Evolutionary conservation across 148 eudicot species (phyloP), one percentile per base, ranked within the genome.

Genomic region (Rhododendron henanense): DNA sequence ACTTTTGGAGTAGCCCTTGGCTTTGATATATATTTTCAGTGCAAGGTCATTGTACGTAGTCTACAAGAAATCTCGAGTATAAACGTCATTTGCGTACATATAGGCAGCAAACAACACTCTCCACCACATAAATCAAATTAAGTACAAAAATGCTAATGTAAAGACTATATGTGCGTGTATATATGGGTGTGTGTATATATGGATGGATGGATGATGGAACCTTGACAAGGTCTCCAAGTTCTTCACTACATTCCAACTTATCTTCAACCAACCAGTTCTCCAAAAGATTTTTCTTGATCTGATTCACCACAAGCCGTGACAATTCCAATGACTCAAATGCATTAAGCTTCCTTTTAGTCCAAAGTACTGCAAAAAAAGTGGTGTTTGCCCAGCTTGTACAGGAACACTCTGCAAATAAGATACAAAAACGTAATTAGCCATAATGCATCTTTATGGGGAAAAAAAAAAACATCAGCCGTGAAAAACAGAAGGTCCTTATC

Each of bases 231-330:
- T 97, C 98, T 81, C 99, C 98, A 89, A 97, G 99, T 91, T 97
- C 99, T 91, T 97, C 98, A 81, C 96, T 94, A 85, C 98, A 97
- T 87, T 97, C 98, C 82, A 97, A 89, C 85, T 97, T 97, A 85
- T 97, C 99, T 85, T 97, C 99, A 53, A 98, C 98, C 87, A 97
- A 90, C 99, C 99, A 97, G 83, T 94, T 97, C 89, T 97, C 99
- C 82, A 95, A 77, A 44, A 97, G 94, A 90, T 95, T 97, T 86
- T 97, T 97, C 90, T 97, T 97, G 91, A 94, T 95, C 86, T 97
- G 99, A 88, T 97, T 97, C 83, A 97, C 99, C 50, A 97, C 99
- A 37, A 97, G 93, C 81, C 99, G 94, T 35, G 99, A 97, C 28
- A 97, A 89, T 88, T 97, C 99, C 91, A 97, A 83, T 25, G 99